Evolutionary conservation across 768 basidiomycete species (phyloP), one percentile per base, ranked within the genome.

Genomic region (Gautieria morchelliformis): DNA sequence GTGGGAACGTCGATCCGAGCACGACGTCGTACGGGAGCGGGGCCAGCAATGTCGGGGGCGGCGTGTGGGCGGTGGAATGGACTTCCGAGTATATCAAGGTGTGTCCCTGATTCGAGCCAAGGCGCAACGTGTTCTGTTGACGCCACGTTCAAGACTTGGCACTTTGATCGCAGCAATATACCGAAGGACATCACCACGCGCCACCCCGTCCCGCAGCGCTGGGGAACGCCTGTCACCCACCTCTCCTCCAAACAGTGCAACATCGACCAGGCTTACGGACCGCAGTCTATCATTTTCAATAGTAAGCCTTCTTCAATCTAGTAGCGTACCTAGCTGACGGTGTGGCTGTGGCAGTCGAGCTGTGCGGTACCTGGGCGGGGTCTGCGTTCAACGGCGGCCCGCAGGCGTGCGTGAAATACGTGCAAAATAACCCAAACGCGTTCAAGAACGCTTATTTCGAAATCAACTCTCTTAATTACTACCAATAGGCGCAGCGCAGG

Each of bases 11-110:
- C 27, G 74, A 75, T 62, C 57, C 60, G n/a, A 64, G 63, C 32
- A 61, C 66, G 35, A 60, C 59, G 17, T 67, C 69, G 17, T 78
- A 71, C 63, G 78, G 78, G 30, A 69, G 67, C 20, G 69, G 65
- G 15, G 74, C 78, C 67, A 78, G 76, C 61, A 64, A 49, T 27
- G 66, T 63, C 33, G 75, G 72, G n/a, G 78, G 78, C 14, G 78
- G 78, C 35, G 74, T 79, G 33, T 79, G 65, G 56, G 76, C 73
- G n/a, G 67, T 71, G 44, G 63, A 72, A 58, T 69, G 72, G 61
- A 69, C 72, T 55, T 61, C 61, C 15, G 60, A 62, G 33, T 78
- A 74, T 15, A 72, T 82, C 59, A 65, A 65, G 30, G 72, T 79
- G 60, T 63, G 70, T 80, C 22, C 82, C 35, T 37, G 10, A 10